phyloP scores from a whole-genome alignment of 129 eudicot species.

The Silybum marianum region DNA sequence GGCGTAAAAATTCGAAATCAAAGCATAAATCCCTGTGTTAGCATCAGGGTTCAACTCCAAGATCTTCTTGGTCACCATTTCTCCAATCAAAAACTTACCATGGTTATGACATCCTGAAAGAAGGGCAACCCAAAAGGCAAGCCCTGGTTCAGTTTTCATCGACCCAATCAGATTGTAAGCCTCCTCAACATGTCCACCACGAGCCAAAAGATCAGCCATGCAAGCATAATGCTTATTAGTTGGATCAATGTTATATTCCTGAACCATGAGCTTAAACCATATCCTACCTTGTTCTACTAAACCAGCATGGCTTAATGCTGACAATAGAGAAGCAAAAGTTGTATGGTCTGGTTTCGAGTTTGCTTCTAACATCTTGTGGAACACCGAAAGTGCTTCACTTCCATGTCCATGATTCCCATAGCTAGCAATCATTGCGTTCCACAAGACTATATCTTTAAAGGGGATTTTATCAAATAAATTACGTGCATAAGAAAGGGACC shows the following conservation, averaged over 20 bases:
- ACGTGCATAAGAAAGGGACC: constrained; percentile 59
- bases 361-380: constrained; percentile 55
- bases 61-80: constrained; percentile 57
- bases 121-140: constrained; percentile 74
- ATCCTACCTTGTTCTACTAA: constrained; percentile 67
- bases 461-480: constrained; percentile 42
- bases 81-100: constrained; percentile 56
- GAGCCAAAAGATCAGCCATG: constrained; percentile 89
- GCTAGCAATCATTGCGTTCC: constrained; percentile 75
- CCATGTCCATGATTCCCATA: constrained; percentile 87
- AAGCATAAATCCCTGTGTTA: constrained; percentile 54
- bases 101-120: constrained; percentile 79
- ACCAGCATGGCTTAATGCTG: constrained; percentile 86
- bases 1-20: constrained; percentile 73
- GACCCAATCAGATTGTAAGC: constrained; percentile 50
- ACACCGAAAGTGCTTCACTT: constrained; percentile 58
- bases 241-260: constrained; percentile 57
- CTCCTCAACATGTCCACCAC: constrained; percentile 74
- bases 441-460: constrained; percentile 49
- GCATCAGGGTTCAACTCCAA: constrained; percentile 57
- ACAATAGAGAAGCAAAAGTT: constrained; percentile 73
- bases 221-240: constrained; percentile 68
- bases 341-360: constrained; percentile 60
- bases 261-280: constrained; percentile 69
- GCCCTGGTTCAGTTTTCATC: constrained; percentile 57